phyloP scores from a whole-genome alignment of 116 monocot genomes.

The Trichopus zeylanicus region DNA sequence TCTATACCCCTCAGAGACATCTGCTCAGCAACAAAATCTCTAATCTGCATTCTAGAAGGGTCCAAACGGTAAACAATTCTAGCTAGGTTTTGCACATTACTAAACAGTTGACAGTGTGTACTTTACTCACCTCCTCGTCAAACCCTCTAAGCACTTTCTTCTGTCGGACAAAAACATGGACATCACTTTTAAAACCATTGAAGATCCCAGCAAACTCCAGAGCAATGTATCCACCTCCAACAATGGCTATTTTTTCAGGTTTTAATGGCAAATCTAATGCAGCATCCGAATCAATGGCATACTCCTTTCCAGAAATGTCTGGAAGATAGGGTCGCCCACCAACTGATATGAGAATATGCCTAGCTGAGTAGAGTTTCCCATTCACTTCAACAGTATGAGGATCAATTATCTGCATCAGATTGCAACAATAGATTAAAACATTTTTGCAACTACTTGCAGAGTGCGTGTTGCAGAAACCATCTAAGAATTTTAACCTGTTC shows the following conservation, averaged over 20 bases:
- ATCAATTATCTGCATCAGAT: slow-evolving; percentile 58
- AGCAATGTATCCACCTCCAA: slow-evolving; percentile 98
- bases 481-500: slow-evolving; percentile 11
- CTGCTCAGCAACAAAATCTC: slow-evolving; percentile 96
- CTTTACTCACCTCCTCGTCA: slow-evolving; percentile 84
- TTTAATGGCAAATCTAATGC: slow-evolving; percentile 81
- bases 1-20: slow-evolving; percentile 90
- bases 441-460: not conserved
- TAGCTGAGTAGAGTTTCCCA: slow-evolving; percentile 88
- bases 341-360: slow-evolving; percentile 84
- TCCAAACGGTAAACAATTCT: not conserved
- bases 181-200: slow-evolving; percentile 89
- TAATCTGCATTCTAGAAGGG: slow-evolving; percentile 40
- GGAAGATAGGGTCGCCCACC: slow-evolving; percentile 85
- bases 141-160: slow-evolving; percentile 98
- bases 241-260: slow-evolving; percentile 94
- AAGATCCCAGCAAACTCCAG: slow-evolving; percentile 98
- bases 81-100: not conserved
- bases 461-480: not conserved
- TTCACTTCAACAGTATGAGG: slow-evolving; percentile 92
- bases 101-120: not conserved
- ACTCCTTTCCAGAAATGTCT: slow-evolving; percentile 87
- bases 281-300: slow-evolving; percentile 93
- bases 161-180: slow-evolving; percentile 95
- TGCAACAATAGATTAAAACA: not conserved